Evolutionary conservation across 305 asterid genomes (phyloP).

Genomic region (Plantago rigida): DNA sequence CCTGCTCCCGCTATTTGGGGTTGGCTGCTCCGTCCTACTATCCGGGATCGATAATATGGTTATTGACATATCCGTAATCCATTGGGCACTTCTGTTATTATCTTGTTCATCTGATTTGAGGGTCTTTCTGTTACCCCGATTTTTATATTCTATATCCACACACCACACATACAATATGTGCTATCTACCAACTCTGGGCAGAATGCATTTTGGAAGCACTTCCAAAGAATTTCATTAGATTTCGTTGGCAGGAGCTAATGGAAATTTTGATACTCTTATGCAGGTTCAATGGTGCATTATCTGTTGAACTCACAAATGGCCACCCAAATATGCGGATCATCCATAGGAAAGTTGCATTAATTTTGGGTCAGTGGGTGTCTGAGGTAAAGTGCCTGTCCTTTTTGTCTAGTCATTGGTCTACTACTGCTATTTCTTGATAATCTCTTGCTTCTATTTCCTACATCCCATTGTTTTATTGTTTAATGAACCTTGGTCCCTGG

Average conservation of each 20-base stretch:
- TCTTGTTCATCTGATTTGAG: slow-evolving; percentile 12
- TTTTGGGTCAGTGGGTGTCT: slow-evolving; percentile 97
- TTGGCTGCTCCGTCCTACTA: too few species aligned
- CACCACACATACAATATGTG: neutral
- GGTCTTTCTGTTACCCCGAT: slow-evolving; percentile 14
- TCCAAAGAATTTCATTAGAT: neutral
- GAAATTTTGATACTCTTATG: slow-evolving; percentile 27
- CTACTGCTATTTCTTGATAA: slow-evolving; percentile 12
- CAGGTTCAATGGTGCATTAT: slow-evolving; percentile 91
- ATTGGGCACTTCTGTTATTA: slow-evolving; percentile 6
- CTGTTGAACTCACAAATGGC: slow-evolving; percentile 67
- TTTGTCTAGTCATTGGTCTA: slow-evolving; percentile 10
- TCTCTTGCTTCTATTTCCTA: slow-evolving; percentile 17
- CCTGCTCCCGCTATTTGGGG: too few species aligned
- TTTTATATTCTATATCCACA: slow-evolving; percentile 14
- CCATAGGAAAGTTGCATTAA: slow-evolving; percentile 87
- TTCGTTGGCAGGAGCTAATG: slow-evolving; percentile 16
- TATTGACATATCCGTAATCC: slow-evolving; percentile 11
- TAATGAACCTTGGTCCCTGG: neutral
- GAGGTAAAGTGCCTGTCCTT: slow-evolving; percentile 47
- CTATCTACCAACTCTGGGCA: slow-evolving; percentile 2
- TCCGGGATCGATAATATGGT: neutral
- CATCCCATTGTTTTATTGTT: neutral
- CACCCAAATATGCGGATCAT: slow-evolving; percentile 89
- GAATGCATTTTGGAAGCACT: slow-evolving; percentile 4